Conservation (phyloP, 805 yeast genomes). For the Jamesozyma gamospora region DNA sequence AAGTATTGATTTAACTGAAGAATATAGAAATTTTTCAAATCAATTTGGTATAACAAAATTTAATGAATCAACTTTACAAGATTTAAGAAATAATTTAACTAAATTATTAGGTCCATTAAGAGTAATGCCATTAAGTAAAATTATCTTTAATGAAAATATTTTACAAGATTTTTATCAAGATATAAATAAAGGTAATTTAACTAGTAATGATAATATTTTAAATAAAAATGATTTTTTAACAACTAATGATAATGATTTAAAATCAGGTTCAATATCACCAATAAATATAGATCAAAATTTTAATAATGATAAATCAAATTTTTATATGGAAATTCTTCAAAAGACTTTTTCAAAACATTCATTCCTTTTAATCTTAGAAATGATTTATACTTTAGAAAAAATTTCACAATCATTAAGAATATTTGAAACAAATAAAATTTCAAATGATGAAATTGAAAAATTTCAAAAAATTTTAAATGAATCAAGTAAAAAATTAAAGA, state of each 20-base stretch:
- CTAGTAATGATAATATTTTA: neutral
- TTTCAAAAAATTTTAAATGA: constrained; percentile 10
- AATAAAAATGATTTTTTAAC: neutral
- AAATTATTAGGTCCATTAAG: constrained; percentile 32
- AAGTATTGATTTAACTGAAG: constrained; percentile 31
- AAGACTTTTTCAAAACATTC: constrained; percentile 27
- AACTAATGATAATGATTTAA: neutral
- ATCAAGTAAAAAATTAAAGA: constrained; percentile 13
- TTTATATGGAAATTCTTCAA: constrained; percentile 27
- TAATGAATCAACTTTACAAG: constrained; percentile 25
- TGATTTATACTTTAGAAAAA: constrained; percentile 24
- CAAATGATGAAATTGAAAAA: constrained; percentile 2
- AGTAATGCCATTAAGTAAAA: constrained; percentile 29
- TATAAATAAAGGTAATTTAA: neutral
- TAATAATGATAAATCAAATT: neutral
- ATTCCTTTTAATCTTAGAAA: constrained; percentile 24
- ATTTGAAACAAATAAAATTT: constrained; percentile 1
- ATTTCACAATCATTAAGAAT: constrained; percentile 12
- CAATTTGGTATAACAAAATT: constrained; percentile 32
- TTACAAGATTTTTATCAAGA: constrained; percentile 12
- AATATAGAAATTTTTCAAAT: constrained; percentile 35
- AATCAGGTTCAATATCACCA: too few species aligned
- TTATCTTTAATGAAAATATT: constrained; percentile 14
- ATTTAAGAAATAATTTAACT: constrained; percentile 36
- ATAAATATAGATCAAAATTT: too few species aligned